Conservation (phyloP, 208 protist species). For the Kentomonas sorsogonicus region DNA sequence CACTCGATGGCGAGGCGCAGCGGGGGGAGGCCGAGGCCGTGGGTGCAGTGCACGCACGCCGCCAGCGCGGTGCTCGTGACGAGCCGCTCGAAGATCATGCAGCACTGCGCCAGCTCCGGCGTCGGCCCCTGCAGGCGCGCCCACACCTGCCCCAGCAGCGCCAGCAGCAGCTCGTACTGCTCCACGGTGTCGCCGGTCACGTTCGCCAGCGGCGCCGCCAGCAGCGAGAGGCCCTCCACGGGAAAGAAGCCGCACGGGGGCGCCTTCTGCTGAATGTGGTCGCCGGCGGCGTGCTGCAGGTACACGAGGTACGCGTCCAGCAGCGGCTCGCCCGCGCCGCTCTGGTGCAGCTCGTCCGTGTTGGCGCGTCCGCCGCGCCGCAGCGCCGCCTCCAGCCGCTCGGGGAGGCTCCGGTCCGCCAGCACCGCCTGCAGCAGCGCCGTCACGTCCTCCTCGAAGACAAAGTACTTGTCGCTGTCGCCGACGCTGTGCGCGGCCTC, state of each 20-base stretch:
- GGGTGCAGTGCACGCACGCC: slow-evolving; percentile 61
- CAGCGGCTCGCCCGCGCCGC: slow-evolving; percentile 32
- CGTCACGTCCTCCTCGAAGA: slow-evolving; percentile 69
- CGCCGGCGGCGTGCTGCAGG: slow-evolving; percentile 18
- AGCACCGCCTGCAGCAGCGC: slow-evolving; percentile 51
- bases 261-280: slow-evolving; percentile 30
- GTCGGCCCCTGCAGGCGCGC: slow-evolving; percentile 75
- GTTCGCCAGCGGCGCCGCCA: slow-evolving; percentile 77
- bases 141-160: slow-evolving; percentile 78
- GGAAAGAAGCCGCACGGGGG: slow-evolving; percentile 59
- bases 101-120: slow-evolving; percentile 78
- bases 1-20: slow-evolving; percentile 69
- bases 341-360: slow-evolving; percentile 51
- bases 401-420: slow-evolving; percentile 56
- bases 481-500: slow-evolving; percentile 54
- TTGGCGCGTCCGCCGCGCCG: slow-evolving; percentile 34
- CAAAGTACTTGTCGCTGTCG: slow-evolving; percentile 84
- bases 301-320: slow-evolving; percentile 65
- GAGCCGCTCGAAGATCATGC: slow-evolving; percentile 70
- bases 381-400: no score
- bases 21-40: slow-evolving; percentile 47
- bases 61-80: slow-evolving; percentile 49
- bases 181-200: slow-evolving; percentile 78
- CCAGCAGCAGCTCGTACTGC: slow-evolving; percentile 69
- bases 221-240: slow-evolving; percentile 34